Conservation (phyloP, 2,329 filamentous ascomycete genomes). For the Microdochium bolleyi region DNA sequence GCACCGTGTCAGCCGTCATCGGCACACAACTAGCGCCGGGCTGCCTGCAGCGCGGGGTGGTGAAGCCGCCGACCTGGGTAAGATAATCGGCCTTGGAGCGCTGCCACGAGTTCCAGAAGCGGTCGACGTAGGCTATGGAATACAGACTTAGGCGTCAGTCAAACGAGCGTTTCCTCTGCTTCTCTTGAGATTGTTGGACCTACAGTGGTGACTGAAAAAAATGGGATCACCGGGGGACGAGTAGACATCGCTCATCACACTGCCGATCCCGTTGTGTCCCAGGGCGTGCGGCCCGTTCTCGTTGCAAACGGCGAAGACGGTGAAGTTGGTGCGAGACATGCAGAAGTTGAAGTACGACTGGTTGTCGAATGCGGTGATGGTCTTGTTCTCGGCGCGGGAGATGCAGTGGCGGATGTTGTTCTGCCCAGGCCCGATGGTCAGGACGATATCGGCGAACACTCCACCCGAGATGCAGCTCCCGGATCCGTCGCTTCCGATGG, state of each 20-base stretch:
- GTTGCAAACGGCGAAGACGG: constrained; percentile 20
- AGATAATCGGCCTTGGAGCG: constrained; percentile 16
- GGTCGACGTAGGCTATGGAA: constrained; percentile 13
- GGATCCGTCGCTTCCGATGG: constrained; percentile 11
- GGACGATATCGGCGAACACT: constrained; percentile 15
- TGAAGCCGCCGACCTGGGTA: constrained; percentile 18
- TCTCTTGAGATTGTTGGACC: not conserved
- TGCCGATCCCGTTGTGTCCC: constrained; percentile 25
- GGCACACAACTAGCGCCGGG: constrained; percentile 13
- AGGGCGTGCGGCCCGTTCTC: constrained; percentile 25
- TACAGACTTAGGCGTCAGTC: not conserved
- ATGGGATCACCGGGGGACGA: constrained; percentile 19
- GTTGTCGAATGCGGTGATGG: constrained; percentile 18
- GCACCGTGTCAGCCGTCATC: constrained; percentile 14
- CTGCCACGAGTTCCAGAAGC: constrained; percentile 23
- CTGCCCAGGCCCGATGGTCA: constrained; percentile 22
- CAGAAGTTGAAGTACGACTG: constrained; percentile 21
- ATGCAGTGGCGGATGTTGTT: constrained; percentile 15
- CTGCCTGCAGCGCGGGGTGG: constrained; percentile 4
- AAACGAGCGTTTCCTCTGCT: no score
- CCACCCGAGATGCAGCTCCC: constrained; percentile 22
- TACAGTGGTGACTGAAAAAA: not conserved
- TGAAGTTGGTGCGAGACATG: constrained; percentile 17
- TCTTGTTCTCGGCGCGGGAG: constrained; percentile 21
- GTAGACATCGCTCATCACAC: constrained; percentile 24